Percentiles rank a stretch among this genome's conserved stretches.
Evolutionary conservation across 257 asterid species (phyloP).

Genomic region (Petunia secreta): DNA sequence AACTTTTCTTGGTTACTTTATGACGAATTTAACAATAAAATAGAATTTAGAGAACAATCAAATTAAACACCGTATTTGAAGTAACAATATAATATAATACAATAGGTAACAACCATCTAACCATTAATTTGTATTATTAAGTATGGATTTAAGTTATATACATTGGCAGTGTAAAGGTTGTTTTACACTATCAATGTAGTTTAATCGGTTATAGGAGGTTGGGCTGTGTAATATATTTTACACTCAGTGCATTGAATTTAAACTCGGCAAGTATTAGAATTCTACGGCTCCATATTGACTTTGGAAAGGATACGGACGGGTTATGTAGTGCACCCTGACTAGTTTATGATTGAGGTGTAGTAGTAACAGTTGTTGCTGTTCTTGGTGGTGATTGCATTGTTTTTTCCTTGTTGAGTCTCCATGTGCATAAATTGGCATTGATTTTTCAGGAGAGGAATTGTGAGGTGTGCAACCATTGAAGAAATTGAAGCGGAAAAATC

Average conservation of each 20-base stretch:
- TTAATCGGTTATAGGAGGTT: too few relatives aligned
- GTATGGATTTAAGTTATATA: too few relatives aligned
- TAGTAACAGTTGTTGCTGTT: not conserved
- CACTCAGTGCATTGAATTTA: too few relatives aligned
- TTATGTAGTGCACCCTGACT: not conserved
- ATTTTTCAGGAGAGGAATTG: constrained; percentile 56
- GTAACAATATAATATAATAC: too few relatives aligned
- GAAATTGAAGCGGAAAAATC: constrained; percentile 93
- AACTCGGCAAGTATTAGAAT: not conserved
- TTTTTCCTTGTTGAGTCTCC: constrained; percentile 2
- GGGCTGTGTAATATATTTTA: too few relatives aligned
- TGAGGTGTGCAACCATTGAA: constrained; percentile 82
- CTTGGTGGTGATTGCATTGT: constrained; percentile 11
- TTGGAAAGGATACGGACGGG: not conserved
- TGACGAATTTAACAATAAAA: too few relatives aligned
- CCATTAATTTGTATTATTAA: not conserved
- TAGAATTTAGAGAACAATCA: too few relatives aligned
- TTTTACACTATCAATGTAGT: too few relatives aligned
- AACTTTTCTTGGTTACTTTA: too few relatives aligned
- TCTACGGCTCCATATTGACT: not conserved
- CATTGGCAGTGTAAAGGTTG: too few relatives aligned
- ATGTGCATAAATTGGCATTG: not conserved
- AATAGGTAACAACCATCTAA: not conserved
- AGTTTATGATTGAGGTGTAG: not conserved
- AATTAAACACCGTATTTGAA: too few relatives aligned